Evolutionary conservation across 768 basidiomycete genomes (phyloP).

Genomic region (Termitomyces sp.): DNA sequence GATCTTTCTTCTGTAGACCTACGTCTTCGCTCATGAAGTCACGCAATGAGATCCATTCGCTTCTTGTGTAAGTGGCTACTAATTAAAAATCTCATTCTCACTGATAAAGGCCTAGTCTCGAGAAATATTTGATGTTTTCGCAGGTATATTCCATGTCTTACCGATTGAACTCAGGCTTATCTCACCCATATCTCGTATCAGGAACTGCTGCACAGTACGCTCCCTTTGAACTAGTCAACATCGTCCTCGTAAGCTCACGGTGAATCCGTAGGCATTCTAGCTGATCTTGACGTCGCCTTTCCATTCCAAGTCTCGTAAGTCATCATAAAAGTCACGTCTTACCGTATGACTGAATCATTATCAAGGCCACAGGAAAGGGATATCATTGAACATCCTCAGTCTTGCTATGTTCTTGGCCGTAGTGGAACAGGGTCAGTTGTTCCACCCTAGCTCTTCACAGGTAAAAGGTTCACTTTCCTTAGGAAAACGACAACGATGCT

Average conservation of each 20-base stretch:
- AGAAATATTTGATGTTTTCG: slow-evolving; percentile 43
- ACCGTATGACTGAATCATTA: neutral
- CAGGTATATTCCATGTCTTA: slow-evolving; percentile 22
- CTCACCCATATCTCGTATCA: neutral
- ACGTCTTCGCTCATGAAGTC: neutral
- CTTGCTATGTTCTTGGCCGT: slow-evolving; percentile 65
- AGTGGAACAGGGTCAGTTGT: slow-evolving; percentile 65
- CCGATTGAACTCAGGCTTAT: neutral
- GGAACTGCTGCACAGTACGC: slow-evolving; percentile 32
- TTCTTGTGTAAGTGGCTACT: slow-evolving; percentile 46
- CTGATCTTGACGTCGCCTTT: slow-evolving; percentile 44
- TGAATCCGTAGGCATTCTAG: slow-evolving; percentile 40
- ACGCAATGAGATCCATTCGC: slow-evolving; percentile 44
- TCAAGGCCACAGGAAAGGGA: slow-evolving; percentile 36
- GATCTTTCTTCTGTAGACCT: neutral
- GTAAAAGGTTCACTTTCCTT: neutral
- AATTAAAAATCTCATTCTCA: neutral
- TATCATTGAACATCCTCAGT: slow-evolving; percentile 52
- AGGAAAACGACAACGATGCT: slow-evolving; percentile 79
- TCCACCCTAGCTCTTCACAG: neutral
- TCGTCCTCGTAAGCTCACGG: neutral
- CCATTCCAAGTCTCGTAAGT: slow-evolving; percentile 43
- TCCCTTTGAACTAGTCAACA: neutral
- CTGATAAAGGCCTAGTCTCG: slow-evolving; percentile 26
- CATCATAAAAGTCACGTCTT: neutral